Evolutionary conservation across 139 green algal species (phyloP).

Genomic region (Asterochloris erici): DNA sequence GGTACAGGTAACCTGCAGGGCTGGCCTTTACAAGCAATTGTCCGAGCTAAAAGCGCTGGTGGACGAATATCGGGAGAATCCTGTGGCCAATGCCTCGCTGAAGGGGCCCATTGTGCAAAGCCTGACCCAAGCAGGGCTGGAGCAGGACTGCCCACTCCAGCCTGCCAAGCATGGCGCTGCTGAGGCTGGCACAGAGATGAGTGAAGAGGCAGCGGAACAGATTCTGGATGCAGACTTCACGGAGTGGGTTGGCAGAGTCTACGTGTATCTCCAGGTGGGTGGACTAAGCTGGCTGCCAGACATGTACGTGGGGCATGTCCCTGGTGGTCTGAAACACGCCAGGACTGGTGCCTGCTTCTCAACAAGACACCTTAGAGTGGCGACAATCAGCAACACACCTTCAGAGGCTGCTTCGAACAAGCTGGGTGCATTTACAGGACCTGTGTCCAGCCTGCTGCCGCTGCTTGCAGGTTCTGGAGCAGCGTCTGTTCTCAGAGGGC

Average conservation of each 20-base stretch:
- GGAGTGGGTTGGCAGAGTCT: constrained; percentile 68
- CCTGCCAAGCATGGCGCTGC: neutral
- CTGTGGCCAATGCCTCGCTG: constrained; percentile 20
- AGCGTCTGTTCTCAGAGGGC: constrained; percentile 91
- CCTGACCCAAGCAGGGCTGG: constrained; percentile 39
- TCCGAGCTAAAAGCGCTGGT: constrained; percentile 76
- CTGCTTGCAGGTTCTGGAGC: constrained; percentile 73
- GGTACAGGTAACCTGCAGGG: constrained; percentile 6
- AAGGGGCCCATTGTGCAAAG: constrained; percentile 55
- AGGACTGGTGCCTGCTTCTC: neutral
- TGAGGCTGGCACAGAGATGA: constrained; percentile 22
- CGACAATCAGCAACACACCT: too few relatives aligned
- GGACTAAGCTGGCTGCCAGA: neutral
- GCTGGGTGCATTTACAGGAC: too few relatives aligned
- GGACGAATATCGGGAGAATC: constrained; percentile 73
- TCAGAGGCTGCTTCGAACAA: too few relatives aligned
- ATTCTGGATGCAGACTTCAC: constrained; percentile 51
- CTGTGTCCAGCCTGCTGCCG: too few relatives aligned
- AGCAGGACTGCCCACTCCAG: constrained; percentile 70
- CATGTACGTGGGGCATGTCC: neutral
- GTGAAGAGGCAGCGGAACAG: constrained; percentile 37
- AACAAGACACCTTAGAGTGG: too few relatives aligned
- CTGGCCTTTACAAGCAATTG: constrained; percentile 97
- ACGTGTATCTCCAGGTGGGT: constrained; percentile 78
- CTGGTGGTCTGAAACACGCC: neutral